Conservation (phyloP, 352 stramenopile species). For the Phytophthora fragariae region DNA sequence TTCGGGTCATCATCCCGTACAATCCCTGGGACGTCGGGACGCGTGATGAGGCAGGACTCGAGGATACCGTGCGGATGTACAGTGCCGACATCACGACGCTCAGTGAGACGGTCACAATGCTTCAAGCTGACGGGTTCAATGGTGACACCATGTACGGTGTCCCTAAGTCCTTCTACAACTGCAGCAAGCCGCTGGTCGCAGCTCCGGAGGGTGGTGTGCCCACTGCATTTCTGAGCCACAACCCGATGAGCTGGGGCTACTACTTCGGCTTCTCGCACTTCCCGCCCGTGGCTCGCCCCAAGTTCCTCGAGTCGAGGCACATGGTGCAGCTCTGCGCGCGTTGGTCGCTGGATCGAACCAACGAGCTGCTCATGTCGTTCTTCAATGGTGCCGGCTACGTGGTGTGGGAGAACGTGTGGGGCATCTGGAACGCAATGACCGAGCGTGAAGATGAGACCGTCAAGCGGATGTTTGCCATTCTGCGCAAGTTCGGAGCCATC, state of each 20-base stretch:
- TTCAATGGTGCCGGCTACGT: conserved; percentile 91
- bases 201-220: conserved; percentile 75
- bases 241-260: conserved; percentile 87
- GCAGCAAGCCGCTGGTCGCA: conserved; percentile 59
- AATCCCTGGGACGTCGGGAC: conserved; percentile 88
- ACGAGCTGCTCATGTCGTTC: conserved; percentile 75
- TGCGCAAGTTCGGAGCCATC: conserved; percentile 63
- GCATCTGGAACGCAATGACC: conserved; percentile 87
- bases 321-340: conserved; percentile 86
- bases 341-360: conserved; percentile 77
- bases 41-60: conserved; percentile 55
- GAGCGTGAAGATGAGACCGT: conserved; percentile 67
- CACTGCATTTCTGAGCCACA: conserved; percentile 65
- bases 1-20: conserved; percentile 84
- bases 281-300: conserved; percentile 71
- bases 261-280: conserved; percentile 74
- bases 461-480: conserved; percentile 70
- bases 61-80: conserved; percentile 76
- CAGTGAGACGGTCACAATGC: conserved; percentile 41
- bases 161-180: conserved; percentile 84
- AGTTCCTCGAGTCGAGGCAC: conserved; percentile 84
- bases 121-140: conserved; percentile 83
- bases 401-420: conserved; percentile 91
- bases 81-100: conserved; percentile 71
- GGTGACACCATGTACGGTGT: conserved; percentile 92